Evolutionary conservation across 208 protist genomes (phyloP).

Genomic region (Herpetomonas samuelpessoai): DNA sequence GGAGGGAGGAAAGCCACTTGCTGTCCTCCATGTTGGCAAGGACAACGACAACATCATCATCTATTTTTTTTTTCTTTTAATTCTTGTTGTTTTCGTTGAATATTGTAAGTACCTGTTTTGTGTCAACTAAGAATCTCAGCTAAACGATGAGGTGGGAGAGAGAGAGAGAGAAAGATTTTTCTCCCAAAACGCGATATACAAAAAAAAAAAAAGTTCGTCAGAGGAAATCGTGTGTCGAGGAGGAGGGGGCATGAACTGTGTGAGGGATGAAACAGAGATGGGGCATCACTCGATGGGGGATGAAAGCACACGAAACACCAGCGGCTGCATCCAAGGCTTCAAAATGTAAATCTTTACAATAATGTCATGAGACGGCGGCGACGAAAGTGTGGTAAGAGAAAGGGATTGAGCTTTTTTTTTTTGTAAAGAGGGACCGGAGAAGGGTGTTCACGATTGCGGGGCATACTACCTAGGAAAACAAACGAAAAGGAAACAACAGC

Average conservation of each 20-base stretch:
- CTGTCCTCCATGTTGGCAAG: neutral
- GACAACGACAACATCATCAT: neutral
- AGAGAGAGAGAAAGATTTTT: neutral
- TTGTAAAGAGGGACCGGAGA: slow-evolving; percentile 2
- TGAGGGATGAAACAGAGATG: too few relatives aligned
- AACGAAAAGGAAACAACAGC: slow-evolving; percentile 6
- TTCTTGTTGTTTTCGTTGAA: slow-evolving; percentile 2
- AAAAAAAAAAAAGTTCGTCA: too few relatives aligned
- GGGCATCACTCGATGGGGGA: too few relatives aligned
- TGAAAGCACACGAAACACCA: too few relatives aligned
- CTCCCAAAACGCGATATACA: neutral
- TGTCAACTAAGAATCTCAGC: neutral
- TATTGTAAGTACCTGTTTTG: too few relatives aligned
- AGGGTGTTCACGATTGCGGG: neutral
- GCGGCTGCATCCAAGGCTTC: too few relatives aligned
- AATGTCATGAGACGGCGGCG: too few relatives aligned
- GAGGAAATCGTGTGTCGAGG: too few relatives aligned
- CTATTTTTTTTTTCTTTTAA: slow-evolving; percentile 3
- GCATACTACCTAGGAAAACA: slow-evolving; percentile 4
- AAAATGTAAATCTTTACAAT: too few relatives aligned
- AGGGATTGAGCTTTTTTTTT: too few relatives aligned
- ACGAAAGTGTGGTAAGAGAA: too few relatives aligned
- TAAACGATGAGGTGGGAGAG: neutral
- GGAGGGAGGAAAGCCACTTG: neutral
- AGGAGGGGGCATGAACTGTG: too few relatives aligned